Conservation (phyloP, 2,329 filamentous ascomycete species). For the Septoria petroselini region DNA sequence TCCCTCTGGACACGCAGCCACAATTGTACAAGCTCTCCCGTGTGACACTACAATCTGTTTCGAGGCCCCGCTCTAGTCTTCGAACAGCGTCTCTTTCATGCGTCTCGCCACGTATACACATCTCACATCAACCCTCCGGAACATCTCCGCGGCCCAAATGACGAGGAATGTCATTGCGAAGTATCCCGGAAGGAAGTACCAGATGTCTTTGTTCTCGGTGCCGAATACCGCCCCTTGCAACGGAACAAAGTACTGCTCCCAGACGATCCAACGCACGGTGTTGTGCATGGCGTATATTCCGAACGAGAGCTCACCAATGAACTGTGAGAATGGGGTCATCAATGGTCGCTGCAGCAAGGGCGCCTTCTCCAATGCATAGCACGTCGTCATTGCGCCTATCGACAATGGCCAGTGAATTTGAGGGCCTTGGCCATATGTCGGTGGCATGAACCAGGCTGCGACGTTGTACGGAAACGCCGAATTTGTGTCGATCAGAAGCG, state of each 20-base stretch:
- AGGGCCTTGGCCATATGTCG: not conserved
- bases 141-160: not conserved
- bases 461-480: not conserved
- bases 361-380: not conserved
- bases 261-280: constrained; percentile 2
- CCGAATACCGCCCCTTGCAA: not conserved
- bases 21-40: too few relatives aligned
- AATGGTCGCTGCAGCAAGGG: not conserved
- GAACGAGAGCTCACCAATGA: constrained; percentile 5
- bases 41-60: too few relatives aligned
- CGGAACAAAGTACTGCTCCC: constrained; percentile 7
- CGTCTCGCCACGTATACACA: not conserved
- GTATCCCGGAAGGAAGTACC: not conserved
- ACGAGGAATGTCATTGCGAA: not conserved
- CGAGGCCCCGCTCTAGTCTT: too few relatives aligned
- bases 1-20: too few relatives aligned
- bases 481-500: not conserved
- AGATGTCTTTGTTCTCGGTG: not conserved
- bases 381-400: not conserved
- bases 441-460: not conserved
- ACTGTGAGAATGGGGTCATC: not conserved
- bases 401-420: not conserved
- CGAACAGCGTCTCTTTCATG: too few relatives aligned
- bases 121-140: not conserved
- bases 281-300: constrained; percentile 10